Percentiles rank a stretch among this genome's conserved stretches.
Evolutionary conservation across 371 early-diverging fungal species (phyloP).

Genomic region (Mortierella sp.): DNA sequence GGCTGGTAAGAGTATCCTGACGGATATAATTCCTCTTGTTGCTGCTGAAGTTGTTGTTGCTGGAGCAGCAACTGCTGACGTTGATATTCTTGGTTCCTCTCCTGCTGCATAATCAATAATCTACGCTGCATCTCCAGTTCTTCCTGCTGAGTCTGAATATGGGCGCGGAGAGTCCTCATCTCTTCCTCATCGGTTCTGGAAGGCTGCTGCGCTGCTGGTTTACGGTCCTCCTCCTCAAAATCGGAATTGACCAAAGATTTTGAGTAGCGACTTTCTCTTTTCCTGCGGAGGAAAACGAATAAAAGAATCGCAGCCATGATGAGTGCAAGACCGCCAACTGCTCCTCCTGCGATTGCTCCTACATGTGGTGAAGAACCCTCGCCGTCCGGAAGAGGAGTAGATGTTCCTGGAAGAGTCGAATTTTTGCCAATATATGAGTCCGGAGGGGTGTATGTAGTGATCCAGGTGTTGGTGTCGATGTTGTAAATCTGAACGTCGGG

Average conservation of each 20-base stretch:
- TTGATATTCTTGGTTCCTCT: conserved; percentile 12
- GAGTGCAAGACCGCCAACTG: conserved; percentile 15
- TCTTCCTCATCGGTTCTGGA: conserved; percentile 5
- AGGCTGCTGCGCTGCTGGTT: not conserved
- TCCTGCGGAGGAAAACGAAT: conserved; percentile 5
- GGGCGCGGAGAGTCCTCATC: conserved; percentile 9
- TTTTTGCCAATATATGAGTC: conserved; percentile 3
- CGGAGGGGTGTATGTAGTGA: conserved; percentile 19
- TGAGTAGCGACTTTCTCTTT: not conserved
- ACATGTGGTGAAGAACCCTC: not conserved
- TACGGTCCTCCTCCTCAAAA: not conserved
- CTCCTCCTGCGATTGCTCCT: conserved; percentile 25
- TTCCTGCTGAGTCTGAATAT: conserved; percentile 23
- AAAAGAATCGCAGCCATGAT: not conserved
- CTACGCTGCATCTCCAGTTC: conserved; percentile 27
- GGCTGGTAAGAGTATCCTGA: conserved; percentile 5
- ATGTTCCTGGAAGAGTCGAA: not conserved
- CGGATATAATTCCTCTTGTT: not conserved
- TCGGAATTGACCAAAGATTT: not conserved
- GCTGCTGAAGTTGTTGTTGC: conserved; percentile 1
- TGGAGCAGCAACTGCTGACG: conserved; percentile 3
- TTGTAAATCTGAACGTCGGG: conserved; percentile 19
- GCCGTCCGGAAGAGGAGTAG: not conserved
- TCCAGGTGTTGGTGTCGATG: conserved; percentile 20
- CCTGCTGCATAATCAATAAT: conserved; percentile 13